Base-by-base conservation (phyloP, 257 asterid species). In the Plantago major region DNA sequence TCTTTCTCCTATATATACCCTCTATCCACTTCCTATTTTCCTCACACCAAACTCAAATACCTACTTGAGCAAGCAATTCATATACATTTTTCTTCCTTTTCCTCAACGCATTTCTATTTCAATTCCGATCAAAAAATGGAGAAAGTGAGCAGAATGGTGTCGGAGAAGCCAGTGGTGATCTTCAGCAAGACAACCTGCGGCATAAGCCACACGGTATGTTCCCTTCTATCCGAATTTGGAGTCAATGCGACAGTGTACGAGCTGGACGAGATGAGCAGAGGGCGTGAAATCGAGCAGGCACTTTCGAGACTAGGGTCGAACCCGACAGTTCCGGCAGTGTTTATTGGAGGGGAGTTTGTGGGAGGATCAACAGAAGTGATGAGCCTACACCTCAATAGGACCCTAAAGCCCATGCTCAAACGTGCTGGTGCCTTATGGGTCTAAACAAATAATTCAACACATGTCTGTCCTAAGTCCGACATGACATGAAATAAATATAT, bases 101-200 rank as follows among this genome's bases (percentile, higher is more conserved):
- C 30, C 11, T 49, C 2, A 8, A 30, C 40, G 11, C 44, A n/a
- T 40, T 15, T 42, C 63, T 4, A 9, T 4, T 13, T 11, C 17
- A 13, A 11, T 10, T 42, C 17, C 37, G n/a, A 42, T 1, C 40
- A 6, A 9, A 7, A 62, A 57, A 71, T 72, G 77, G 75, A 78
- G 10, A 73, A 52, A 13, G 66, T 75, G 11, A 68, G n/a, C 42
- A 51, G 50, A 33, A 69, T 79, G 77, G 79, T 75, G 55, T 15
- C 68, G 0, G 63, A 75, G 17, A 66, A 46, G 43, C 73, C 84
- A 6, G 74, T 79, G 56, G 84, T 79, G 70, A 72, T 79, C 53
- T 79, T 75, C 45, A 79, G 81, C 76, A 67, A 70, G 77, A 75
- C 63, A 43, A 57, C 81, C 12, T 75, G 81, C 6, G 71, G 77